Percentiles rank a stretch among this genome's conserved stretches.
phyloP scores from a whole-genome alignment of 2,329 filamentous ascomycete genomes.

The Claviceps lovelessii region DNA sequence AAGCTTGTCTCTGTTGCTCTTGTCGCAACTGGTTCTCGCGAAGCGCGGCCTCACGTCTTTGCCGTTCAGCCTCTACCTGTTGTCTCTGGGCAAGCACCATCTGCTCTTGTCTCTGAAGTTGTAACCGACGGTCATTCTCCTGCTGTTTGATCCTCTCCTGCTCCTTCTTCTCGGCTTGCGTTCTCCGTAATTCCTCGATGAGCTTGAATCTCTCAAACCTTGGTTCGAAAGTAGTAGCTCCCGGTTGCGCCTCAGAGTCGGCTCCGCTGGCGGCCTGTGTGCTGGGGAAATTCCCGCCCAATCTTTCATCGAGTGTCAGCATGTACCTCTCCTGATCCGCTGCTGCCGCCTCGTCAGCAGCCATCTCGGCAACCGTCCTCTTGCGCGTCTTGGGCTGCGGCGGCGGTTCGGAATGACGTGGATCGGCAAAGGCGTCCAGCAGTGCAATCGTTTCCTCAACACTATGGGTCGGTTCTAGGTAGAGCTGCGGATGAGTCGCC shows the following conservation, averaged over 20 bases:
- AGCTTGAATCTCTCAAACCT: constrained; percentile 87
- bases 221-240: constrained; percentile 62
- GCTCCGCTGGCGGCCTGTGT: constrained; percentile 42
- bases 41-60: constrained; percentile 21
- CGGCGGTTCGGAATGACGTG: constrained; percentile 60
- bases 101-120: constrained; percentile 29
- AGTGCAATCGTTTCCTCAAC: constrained; percentile 56
- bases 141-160: constrained; percentile 58
- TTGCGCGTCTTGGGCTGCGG: constrained; percentile 83
- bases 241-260: constrained; percentile 61
- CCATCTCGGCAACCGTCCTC: constrained; percentile 85
- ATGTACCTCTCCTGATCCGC: constrained; percentile 85
- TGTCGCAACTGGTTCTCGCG: constrained; percentile 23
- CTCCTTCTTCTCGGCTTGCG: constrained; percentile 63
- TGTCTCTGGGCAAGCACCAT: constrained; percentile 31
- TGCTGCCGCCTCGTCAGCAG: constrained; percentile 81
- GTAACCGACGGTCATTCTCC: constrained; percentile 41
- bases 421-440: constrained; percentile 58
- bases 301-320: constrained; percentile 78
- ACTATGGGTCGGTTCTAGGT: constrained; percentile 60
- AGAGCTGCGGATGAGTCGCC: constrained; percentile 58
- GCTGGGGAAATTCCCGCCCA: constrained; percentile 44
- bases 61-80: constrained; percentile 29
- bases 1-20: constrained; percentile 22
- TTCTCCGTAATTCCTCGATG: constrained; percentile 67